Conservation (phyloP, 1,284 basidiomycete species). For the Fomitopsis pinicola region DNA sequence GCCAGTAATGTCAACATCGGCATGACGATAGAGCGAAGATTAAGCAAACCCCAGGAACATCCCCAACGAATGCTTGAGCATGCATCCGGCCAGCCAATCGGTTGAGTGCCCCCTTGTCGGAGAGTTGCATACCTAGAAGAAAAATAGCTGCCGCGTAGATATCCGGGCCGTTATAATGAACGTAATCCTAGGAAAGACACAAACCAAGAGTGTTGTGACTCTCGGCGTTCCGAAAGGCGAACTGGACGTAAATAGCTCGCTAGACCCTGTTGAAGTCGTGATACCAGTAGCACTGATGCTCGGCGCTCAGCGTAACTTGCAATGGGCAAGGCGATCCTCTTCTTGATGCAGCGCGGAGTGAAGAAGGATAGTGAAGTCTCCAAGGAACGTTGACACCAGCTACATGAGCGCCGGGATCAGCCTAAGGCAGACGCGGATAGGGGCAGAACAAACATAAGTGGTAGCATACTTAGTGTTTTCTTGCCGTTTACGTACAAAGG, state of each 20-base stretch:
- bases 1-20: not conserved
- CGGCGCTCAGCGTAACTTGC: not conserved
- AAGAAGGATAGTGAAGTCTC: not conserved
- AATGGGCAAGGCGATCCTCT: not conserved
- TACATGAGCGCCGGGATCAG: not conserved
- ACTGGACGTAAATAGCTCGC: not conserved
- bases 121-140: not conserved
- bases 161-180: not conserved
- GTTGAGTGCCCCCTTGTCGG: not conserved
- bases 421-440: not conserved
- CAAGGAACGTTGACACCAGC: not conserved
- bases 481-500: not conserved
- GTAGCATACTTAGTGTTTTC: not conserved
- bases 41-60: not conserved
- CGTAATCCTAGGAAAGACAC: not conserved
- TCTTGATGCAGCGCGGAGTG: not conserved
- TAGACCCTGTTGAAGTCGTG: not conserved
- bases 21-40: not conserved
- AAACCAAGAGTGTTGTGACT: not conserved
- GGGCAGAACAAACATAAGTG: not conserved
- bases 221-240: not conserved
- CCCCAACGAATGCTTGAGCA: not conserved
- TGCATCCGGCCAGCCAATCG: not conserved
- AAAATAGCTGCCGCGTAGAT: not conserved
- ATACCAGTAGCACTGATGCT: not conserved